phyloP scores from a whole-genome alignment of 148 eudicot species.

The Fallopia convolvulus region DNA sequence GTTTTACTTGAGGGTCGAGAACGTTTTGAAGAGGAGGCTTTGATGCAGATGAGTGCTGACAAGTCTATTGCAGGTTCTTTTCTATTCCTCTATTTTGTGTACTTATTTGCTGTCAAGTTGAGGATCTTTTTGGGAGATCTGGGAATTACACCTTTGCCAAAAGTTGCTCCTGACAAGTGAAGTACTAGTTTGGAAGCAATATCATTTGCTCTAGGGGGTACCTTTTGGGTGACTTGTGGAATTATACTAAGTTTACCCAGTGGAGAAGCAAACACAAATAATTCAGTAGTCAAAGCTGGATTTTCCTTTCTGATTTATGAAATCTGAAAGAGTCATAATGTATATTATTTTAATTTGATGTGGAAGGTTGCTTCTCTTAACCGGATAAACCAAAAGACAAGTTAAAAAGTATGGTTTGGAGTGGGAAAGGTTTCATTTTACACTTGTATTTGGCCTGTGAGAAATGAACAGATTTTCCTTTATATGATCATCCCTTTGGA shows the following conservation, averaged over 20 bases:
- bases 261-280: not conserved
- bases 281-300: not conserved
- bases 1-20: constrained; percentile 6
- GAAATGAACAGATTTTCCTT: not conserved
- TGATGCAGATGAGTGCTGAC: not conserved
- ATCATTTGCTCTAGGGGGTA: not conserved
- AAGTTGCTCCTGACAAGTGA: not conserved
- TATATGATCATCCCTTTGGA: not conserved
- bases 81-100: not conserved
- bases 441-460: not conserved
- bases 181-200: not conserved
- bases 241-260: not conserved
- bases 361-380: not conserved
- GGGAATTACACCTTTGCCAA: not conserved
- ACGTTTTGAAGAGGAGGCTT: constrained; percentile 7
- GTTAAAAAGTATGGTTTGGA: too few relatives aligned
- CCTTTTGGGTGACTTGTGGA: not conserved
- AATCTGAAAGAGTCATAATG: not conserved
- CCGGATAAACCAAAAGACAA: not conserved
- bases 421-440: too few relatives aligned
- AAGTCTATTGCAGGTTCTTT: not conserved
- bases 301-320: too few relatives aligned
- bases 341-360: not conserved
- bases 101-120: not conserved
- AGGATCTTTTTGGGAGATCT: not conserved